These are phyloP conservation scores for Urtica urens DNA, from an alignment of 306 rosid genomes.

Conservation along the genomic window DNA sequence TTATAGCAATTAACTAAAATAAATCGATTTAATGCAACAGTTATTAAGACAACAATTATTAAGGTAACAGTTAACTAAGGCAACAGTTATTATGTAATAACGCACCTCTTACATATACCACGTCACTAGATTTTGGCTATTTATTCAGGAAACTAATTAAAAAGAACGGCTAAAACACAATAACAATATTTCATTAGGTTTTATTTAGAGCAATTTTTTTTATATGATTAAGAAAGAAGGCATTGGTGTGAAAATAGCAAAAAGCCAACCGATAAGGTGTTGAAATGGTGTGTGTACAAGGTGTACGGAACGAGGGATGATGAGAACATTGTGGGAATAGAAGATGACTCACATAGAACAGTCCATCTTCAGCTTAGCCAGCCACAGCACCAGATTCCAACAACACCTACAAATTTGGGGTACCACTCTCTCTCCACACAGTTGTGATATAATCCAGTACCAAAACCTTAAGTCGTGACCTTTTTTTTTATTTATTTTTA, in stretches of 20 bases:
- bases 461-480: slow-evolving; percentile 18
- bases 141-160: too few species aligned
- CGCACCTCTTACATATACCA: too few species aligned
- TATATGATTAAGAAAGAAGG: too few species aligned
- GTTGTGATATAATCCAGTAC: slow-evolving; percentile 7
- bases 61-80: too few species aligned
- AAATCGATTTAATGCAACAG: not conserved
- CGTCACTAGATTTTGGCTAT: too few species aligned
- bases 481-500: slow-evolving; percentile 18
- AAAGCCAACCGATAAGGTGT: slow-evolving; percentile 2
- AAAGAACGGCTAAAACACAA: too few species aligned
- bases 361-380: slow-evolving; percentile 83
- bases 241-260: too few species aligned
- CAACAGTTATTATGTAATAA: too few species aligned
- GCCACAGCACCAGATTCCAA: slow-evolving; percentile 50
- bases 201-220: too few species aligned
- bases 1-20: too few species aligned
- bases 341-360: slow-evolving; percentile 46
- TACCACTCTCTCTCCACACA: slow-evolving; percentile 23
- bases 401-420: slow-evolving; percentile 53
- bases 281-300: slow-evolving; percentile 37
- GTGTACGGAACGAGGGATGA: slow-evolving; percentile 57
- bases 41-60: not conserved
- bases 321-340: slow-evolving; percentile 31
- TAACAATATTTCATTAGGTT: too few species aligned